Percentiles rank a stretch among this genome's conserved stretches.
Evolutionary conservation across 2,329 filamentous ascomycete species (phyloP).

Genomic region (Xylariaceae sp.): DNA sequence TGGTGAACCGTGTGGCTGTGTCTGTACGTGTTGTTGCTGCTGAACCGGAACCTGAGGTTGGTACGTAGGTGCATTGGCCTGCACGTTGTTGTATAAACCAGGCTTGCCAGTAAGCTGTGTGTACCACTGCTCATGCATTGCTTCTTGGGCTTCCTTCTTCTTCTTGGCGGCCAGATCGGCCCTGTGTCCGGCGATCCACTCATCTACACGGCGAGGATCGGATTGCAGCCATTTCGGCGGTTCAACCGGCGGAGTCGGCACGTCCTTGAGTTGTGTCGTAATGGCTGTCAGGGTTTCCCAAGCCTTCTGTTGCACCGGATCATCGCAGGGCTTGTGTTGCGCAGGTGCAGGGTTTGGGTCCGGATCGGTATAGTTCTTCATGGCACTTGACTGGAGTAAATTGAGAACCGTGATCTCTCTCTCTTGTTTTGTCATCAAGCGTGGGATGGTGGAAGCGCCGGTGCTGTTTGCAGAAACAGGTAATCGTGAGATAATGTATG

Average conservation of each 20-base stretch:
- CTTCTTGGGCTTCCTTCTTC: constrained; percentile 38
- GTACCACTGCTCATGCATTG: constrained; percentile 34
- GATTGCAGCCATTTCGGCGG: constrained; percentile 53
- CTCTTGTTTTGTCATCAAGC: constrained; percentile 38
- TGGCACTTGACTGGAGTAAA: constrained; percentile 44
- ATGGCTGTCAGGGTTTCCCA: constrained; percentile 43
- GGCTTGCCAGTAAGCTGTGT: constrained; percentile 31
- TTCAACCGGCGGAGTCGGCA: constrained; percentile 48
- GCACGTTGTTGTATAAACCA: constrained; percentile 11
- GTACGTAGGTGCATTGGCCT: not conserved
- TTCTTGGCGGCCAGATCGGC: constrained; percentile 39
- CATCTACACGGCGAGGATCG: constrained; percentile 44
- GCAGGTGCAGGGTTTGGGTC: constrained; percentile 34
- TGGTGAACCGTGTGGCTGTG: too few relatives aligned
- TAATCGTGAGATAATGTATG: constrained; percentile 44
- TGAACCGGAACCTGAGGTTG: too few relatives aligned
- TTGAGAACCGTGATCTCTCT: constrained; percentile 37
- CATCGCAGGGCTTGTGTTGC: constrained; percentile 35
- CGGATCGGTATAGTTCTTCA: constrained; percentile 43
- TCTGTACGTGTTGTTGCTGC: too few relatives aligned
- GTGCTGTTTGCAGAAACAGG: constrained; percentile 23
- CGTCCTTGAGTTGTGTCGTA: constrained; percentile 41
- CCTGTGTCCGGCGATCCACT: constrained; percentile 53
- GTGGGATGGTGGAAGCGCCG: constrained; percentile 10
- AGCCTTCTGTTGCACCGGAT: constrained; percentile 43